These are phyloP conservation scores for Lipomyces chichibuensis DNA, from an alignment of 805 yeast species.

Conservation along the genomic window DNA sequence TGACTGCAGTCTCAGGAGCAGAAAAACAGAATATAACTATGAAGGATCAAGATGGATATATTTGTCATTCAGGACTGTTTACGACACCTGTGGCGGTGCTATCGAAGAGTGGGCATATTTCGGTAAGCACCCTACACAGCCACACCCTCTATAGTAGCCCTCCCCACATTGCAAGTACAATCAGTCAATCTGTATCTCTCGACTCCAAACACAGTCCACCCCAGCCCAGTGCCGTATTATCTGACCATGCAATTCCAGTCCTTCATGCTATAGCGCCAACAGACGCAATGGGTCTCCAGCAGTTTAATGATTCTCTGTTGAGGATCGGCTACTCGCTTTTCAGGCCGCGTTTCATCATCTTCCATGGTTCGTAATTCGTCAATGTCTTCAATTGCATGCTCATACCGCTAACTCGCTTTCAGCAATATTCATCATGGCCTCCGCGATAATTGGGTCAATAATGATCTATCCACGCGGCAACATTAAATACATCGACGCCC, in stretches of 20 bases:
- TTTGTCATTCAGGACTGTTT: too few species aligned
- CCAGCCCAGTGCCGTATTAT: background rate
- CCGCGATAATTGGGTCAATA: slow-evolving; percentile 70
- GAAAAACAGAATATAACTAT: too few species aligned
- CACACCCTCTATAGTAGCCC: too few species aligned
- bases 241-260: background rate
- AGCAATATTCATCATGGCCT: slow-evolving; percentile 59
- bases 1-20: too few species aligned
- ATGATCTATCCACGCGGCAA: slow-evolving; percentile 75
- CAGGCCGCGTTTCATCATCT: slow-evolving; percentile 32
- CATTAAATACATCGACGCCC: slow-evolving; percentile 70
- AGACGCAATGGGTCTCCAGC: background rate
- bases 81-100: background rate
- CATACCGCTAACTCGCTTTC: slow-evolving; percentile 54
- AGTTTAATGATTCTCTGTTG: background rate
- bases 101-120: background rate
- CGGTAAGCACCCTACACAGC: too few species aligned
- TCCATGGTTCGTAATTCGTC: slow-evolving; percentile 23
- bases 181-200: background rate
- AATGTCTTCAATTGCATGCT: slow-evolving; percentile 40
- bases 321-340: slow-evolving; percentile 17
- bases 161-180: too few species aligned
- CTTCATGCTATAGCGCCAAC: background rate
- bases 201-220: background rate
- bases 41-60: too few species aligned